Conservation (phyloP, 441 rosid genomes). For the Omphalea diandra region DNA sequence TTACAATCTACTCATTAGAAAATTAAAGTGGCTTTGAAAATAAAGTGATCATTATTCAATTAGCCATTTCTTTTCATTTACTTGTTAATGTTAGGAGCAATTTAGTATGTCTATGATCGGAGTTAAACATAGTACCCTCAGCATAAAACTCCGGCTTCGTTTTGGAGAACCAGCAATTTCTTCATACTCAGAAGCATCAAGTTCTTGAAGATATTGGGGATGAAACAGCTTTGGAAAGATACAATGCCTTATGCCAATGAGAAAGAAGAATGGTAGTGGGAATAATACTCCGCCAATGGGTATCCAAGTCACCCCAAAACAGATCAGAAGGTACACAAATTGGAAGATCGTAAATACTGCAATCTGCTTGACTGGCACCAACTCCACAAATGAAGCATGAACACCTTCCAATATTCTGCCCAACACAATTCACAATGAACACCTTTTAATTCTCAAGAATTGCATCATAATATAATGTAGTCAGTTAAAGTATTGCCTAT, state of each 20-base stretch:
- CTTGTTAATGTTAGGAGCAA: background rate
- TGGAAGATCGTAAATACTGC: constrained; percentile 69
- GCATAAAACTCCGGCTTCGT: constrained; percentile 42
- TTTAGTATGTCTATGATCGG: background rate
- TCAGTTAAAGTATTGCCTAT: too few relatives aligned
- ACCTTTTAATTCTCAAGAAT: background rate
- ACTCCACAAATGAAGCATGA: constrained; percentile 79
- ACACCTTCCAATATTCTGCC: constrained; percentile 66
- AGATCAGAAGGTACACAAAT: constrained; percentile 52
- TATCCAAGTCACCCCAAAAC: constrained; percentile 87
- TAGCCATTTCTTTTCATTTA: too few relatives aligned
- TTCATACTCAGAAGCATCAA: constrained; percentile 82
- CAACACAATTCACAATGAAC: background rate
- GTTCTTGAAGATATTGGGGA: constrained; percentile 61
- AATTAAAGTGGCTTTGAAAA: background rate
- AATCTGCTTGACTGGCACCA: constrained; percentile 66
- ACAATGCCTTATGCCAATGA: constrained; percentile 57
- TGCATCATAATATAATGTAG: background rate
- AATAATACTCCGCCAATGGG: constrained; percentile 77
- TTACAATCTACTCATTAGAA: background rate
- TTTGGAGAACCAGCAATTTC: constrained; percentile 62
- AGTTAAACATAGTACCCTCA: constrained; percentile 35
- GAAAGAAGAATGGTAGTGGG: constrained; percentile 74
- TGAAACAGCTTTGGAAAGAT: constrained; percentile 61
- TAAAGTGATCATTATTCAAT: background rate